Conservation (phyloP, 257 asterid genomes). For the Cruciata laevipes region DNA sequence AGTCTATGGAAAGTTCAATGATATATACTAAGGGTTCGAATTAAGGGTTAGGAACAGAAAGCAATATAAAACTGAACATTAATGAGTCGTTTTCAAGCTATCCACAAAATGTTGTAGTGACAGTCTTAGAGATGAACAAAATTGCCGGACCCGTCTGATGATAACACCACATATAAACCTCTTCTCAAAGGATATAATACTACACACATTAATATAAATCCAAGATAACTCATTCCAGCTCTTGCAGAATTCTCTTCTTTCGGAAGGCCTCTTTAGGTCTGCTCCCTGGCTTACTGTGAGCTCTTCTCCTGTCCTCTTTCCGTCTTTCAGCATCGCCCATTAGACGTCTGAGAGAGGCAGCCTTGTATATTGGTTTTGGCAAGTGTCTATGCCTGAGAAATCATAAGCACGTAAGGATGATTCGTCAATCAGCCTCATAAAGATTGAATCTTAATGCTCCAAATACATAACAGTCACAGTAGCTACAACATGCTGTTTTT, state of each 20-base stretch:
- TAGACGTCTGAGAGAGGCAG: slow-evolving; percentile 50
- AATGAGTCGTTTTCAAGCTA: background rate
- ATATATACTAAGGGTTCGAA: too few species aligned
- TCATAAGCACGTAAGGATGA: slow-evolving; percentile 6
- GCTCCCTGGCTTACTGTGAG: slow-evolving; percentile 91
- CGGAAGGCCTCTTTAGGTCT: slow-evolving; percentile 49
- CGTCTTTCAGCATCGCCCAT: slow-evolving; percentile 55
- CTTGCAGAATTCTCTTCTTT: slow-evolving; percentile 55
- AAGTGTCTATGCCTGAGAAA: slow-evolving; percentile 81
- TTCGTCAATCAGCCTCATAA: background rate
- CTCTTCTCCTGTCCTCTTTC: slow-evolving; percentile 69
- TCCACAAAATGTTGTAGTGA: background rate
- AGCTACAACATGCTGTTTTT: background rate
- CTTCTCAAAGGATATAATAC: background rate
- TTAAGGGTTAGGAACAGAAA: too few species aligned
- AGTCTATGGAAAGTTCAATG: too few species aligned
- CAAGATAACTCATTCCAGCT: slow-evolving; percentile 45
- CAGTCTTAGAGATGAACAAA: too few species aligned
- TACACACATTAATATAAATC: background rate
- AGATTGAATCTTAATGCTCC: background rate
- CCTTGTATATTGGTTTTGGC: slow-evolving; percentile 79
- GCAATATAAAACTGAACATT: too few species aligned
- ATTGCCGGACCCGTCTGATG: background rate
- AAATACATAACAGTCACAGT: background rate
- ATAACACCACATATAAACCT: background rate